phyloP scores from a whole-genome alignment of 1,284 basidiomycete species.

The Entoloma clypeatum region DNA sequence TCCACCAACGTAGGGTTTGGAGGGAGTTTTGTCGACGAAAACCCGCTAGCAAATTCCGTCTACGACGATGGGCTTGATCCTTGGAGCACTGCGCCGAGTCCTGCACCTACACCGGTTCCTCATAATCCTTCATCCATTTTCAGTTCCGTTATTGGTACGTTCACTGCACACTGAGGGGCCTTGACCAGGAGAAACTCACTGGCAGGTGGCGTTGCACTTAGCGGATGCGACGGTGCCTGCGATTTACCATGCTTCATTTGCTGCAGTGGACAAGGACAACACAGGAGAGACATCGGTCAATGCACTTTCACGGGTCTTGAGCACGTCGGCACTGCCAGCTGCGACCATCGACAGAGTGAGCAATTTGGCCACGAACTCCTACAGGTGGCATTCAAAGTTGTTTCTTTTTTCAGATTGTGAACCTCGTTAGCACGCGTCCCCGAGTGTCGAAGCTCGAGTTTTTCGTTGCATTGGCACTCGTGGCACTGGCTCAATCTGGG shows the following conservation, averaged over 20 bases:
- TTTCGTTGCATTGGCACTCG: slow-evolving; percentile 82
- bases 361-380: neutral
- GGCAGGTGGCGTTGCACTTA: slow-evolving; percentile 24
- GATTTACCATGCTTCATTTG: slow-evolving; percentile 72
- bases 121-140: slow-evolving; percentile 48
- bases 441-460: slow-evolving; percentile 83
- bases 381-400: neutral
- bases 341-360: slow-evolving; percentile 76
- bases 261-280: slow-evolving; percentile 61
- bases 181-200: slow-evolving; percentile 2
- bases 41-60: slow-evolving; percentile 70
- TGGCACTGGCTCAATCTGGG: slow-evolving; percentile 78
- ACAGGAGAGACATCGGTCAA: slow-evolving; percentile 78
- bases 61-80: slow-evolving; percentile 85
- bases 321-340: slow-evolving; percentile 74
- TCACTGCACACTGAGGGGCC: neutral
- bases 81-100: slow-evolving; percentile 80
- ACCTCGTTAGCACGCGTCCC: slow-evolving; percentile 70
- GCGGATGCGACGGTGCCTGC: slow-evolving; percentile 77
- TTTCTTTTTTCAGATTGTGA: slow-evolving; percentile 63
- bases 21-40: slow-evolving; percentile 69
- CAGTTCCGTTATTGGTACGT: slow-evolving; percentile 64
- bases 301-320: slow-evolving; percentile 73
- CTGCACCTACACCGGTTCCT: slow-evolving; percentile 59
- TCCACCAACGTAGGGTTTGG: slow-evolving; percentile 54